phyloP scores from a whole-genome alignment of 2,329 filamentous ascomycete genomes.

The Amylocarpus encephaloides region DNA sequence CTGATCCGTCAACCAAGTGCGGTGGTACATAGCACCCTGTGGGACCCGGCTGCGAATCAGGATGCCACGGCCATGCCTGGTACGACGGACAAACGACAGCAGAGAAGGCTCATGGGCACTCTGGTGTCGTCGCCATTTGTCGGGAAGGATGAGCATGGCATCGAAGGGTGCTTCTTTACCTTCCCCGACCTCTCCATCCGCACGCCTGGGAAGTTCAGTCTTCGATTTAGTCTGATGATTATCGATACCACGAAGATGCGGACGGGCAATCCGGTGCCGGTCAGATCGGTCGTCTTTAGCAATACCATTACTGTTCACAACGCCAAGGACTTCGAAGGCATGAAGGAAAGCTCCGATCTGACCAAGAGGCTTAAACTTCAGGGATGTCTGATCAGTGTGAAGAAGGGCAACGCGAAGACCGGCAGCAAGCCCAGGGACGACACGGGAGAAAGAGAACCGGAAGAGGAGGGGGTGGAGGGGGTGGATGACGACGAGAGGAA shows the following conservation, averaged over 20 bases:
- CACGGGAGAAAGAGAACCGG: no score
- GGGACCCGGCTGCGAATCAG: conserved; percentile 58
- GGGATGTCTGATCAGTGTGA: conserved; percentile 77
- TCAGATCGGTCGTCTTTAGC: conserved; percentile 50
- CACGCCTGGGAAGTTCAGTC: conserved; percentile 67
- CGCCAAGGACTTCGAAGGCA: conserved; percentile 80
- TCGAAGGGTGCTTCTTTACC: conserved; percentile 78
- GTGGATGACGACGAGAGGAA: conserved; percentile 17
- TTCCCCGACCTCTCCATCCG: conserved; percentile 78
- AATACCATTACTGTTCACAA: conserved; percentile 75
- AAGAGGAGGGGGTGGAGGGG: conserved; percentile 24
- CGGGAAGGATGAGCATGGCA: conserved; percentile 64
- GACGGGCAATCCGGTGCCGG: conserved; percentile 45
- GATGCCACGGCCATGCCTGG: conserved; percentile 66
- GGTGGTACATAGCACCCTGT: conserved; percentile 71
- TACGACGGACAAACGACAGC: conserved; percentile 55
- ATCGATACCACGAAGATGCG: conserved; percentile 56
- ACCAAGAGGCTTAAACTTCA: conserved; percentile 71
- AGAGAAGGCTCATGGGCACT: conserved; percentile 73
- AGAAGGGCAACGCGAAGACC: conserved; percentile 71
- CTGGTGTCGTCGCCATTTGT: conserved; percentile 71
- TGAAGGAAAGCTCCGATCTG: conserved; percentile 69
- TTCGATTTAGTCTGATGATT: conserved; percentile 68
- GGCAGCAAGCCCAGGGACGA: conserved; percentile 32
- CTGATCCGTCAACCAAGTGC: conserved; percentile 56